phyloP scores from a whole-genome alignment of 2,329 filamentous ascomycete genomes.

The Biscogniauxia sp. region DNA sequence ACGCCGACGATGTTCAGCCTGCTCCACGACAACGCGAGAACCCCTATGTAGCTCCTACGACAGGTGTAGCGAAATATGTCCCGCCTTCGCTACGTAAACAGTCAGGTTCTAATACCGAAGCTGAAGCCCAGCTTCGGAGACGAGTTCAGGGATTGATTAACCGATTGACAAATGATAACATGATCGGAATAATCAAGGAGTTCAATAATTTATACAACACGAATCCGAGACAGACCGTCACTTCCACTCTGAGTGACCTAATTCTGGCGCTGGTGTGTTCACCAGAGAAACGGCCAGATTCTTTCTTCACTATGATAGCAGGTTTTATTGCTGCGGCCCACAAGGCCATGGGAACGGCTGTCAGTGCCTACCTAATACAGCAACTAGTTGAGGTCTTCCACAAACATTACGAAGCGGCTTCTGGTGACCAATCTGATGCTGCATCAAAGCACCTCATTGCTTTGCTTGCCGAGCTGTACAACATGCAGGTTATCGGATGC shows the following conservation, averaged over 20 bases:
- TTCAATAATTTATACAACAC: conserved; percentile 81
- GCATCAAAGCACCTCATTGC: conserved; percentile 63
- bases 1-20: conserved; percentile 33
- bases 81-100: conserved; percentile 77
- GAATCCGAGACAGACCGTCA: conserved; percentile 85
- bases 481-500: conserved; percentile 82
- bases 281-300: conserved; percentile 75
- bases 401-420: conserved; percentile 53
- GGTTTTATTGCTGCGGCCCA: conserved; percentile 88
- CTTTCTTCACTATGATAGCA: conserved; percentile 85
- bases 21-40: conserved; percentile 68
- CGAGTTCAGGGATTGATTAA: conserved; percentile 89
- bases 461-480: conserved; percentile 83
- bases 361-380: conserved; percentile 84
- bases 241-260: conserved; percentile 72
- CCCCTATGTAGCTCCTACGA: conserved; percentile 76
- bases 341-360: conserved; percentile 81
- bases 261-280: conserved; percentile 79
- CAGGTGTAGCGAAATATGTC: conserved; percentile 70
- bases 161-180: conserved; percentile 85
- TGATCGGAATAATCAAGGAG: conserved; percentile 78
- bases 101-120: conserved; percentile 62
- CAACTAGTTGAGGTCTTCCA: conserved; percentile 74
- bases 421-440: conserved; percentile 32
- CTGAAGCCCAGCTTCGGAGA: conserved; percentile 66